phyloP scores from a whole-genome alignment of 352 stramenopile genomes.

The Phytophthora podocarpi region DNA sequence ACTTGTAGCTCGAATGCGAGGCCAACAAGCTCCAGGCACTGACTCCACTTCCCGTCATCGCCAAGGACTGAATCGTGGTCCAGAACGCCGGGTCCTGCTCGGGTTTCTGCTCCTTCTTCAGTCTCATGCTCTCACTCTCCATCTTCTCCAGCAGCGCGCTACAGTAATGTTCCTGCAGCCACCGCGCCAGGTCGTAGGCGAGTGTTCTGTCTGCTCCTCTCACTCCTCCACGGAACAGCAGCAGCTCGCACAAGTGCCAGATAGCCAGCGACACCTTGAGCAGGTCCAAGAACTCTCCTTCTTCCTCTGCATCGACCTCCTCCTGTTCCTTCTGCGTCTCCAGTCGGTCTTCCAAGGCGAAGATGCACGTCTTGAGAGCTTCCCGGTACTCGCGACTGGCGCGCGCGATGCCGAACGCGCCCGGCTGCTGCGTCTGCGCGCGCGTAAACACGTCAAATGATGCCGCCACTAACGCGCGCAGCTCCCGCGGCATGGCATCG shows the following conservation, averaged over 20 bases:
- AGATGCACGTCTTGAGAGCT: slow-evolving; percentile 69
- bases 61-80: slow-evolving; percentile 63
- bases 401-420: slow-evolving; percentile 22
- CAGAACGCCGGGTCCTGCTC: slow-evolving; percentile 67
- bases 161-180: slow-evolving; percentile 82
- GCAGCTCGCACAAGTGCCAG: slow-evolving; percentile 80
- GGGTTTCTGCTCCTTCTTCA: slow-evolving; percentile 38
- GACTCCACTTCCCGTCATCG: slow-evolving; percentile 50
- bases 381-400: slow-evolving; percentile 77
- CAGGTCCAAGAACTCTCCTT: slow-evolving; percentile 62
- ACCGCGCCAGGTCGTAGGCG: slow-evolving; percentile 72
- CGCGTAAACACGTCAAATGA: slow-evolving; percentile 69
- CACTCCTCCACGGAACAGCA: slow-evolving; percentile 64
- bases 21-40: slow-evolving; percentile 70
- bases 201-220: slow-evolving; percentile 57
- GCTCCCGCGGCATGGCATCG: slow-evolving; percentile 55
- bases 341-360: slow-evolving; percentile 61
- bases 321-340: slow-evolving; percentile 28
- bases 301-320: slow-evolving; percentile 28
- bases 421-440: slow-evolving; percentile 22
- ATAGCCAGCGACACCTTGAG: slow-evolving; percentile 82
- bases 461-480: slow-evolving; percentile 58
- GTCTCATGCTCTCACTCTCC: slow-evolving; percentile 47
- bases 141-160: slow-evolving; percentile 57
- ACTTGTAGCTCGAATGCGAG: slow-evolving; percentile 60